Percentiles rank a stretch among this genome's conserved stretches.
phyloP scores from a whole-genome alignment of 805 yeast species.

The Debaryomyces hansenii region DNA sequence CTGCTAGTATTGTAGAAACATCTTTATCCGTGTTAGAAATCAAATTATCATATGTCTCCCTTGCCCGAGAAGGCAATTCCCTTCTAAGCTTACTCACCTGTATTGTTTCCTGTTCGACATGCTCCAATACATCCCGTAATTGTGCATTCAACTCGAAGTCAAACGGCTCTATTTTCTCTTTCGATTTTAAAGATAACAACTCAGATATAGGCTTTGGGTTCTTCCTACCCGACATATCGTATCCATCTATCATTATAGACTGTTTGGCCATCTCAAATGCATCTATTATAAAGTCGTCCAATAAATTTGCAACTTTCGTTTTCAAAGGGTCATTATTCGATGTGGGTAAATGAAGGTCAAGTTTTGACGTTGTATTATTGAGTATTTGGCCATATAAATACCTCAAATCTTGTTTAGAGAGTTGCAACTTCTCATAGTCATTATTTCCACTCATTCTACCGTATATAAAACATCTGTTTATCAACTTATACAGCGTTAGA shows the following conservation, averaged over 20 bases:
- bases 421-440: constrained; percentile 43
- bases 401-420: constrained; percentile 54
- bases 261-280: constrained; percentile 58
- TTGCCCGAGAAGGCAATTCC: constrained; percentile 47
- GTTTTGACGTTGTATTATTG: constrained; percentile 41
- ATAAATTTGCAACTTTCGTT: constrained; percentile 38
- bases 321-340: constrained; percentile 46
- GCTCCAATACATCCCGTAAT: constrained; percentile 54
- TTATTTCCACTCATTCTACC: constrained; percentile 17
- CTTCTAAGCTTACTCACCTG: constrained; percentile 56
- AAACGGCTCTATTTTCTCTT: constrained; percentile 63
- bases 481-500: not conserved
- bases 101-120: constrained; percentile 63
- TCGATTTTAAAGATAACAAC: constrained; percentile 25
- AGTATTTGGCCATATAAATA: constrained; percentile 47
- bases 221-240: constrained; percentile 28
- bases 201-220: constrained; percentile 16
- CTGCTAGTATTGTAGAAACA: constrained; percentile 26
- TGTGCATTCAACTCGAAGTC: constrained; percentile 62
- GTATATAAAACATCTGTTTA: not conserved
- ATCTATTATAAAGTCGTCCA: constrained; percentile 49
- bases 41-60: constrained; percentile 34
- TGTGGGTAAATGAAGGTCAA: constrained; percentile 50
- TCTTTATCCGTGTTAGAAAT: constrained; percentile 29
- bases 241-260: constrained; percentile 61